Conservation (phyloP, 78 protist species). For the Acrasis kona region DNA sequence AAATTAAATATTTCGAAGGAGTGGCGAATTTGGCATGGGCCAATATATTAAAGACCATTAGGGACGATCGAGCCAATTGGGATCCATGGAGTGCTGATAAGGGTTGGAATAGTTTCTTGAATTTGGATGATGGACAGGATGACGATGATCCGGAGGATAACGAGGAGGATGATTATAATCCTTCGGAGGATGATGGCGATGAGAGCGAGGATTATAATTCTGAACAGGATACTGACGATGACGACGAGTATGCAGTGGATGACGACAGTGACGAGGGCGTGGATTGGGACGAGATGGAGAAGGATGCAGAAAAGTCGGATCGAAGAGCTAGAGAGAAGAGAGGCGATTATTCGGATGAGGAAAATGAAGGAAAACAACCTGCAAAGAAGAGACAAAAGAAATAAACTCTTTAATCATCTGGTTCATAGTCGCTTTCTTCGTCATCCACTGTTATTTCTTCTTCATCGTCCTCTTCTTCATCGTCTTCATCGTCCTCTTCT, state of each 20-base stretch:
- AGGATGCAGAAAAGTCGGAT: conserved; percentile 15
- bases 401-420: not conserved
- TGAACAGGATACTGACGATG: conserved; percentile 34
- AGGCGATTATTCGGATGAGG: not conserved
- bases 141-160: conserved; percentile 13
- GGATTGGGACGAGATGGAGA: conserved; percentile 43
- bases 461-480: not conserved
- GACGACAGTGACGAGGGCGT: conserved; percentile 2
- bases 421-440: not conserved
- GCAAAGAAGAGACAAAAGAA: not conserved
- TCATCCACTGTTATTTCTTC: not conserved
- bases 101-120: not conserved
- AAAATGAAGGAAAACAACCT: conserved; percentile 22
- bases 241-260: conserved; percentile 41
- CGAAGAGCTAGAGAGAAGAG: no score
- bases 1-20: conserved; percentile 69
- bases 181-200: conserved; percentile 25
- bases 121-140: conserved; percentile 15
- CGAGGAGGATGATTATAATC: conserved; percentile 23
- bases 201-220: conserved; percentile 3
- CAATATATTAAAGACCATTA: conserved; percentile 49
- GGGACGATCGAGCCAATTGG: conserved; percentile 28
- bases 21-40: conserved; percentile 61
- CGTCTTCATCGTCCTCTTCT: not conserved
- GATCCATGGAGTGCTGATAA: not conserved